phyloP scores from a whole-genome alignment of 306 rosid species.

The Mimosa pudica region DNA sequence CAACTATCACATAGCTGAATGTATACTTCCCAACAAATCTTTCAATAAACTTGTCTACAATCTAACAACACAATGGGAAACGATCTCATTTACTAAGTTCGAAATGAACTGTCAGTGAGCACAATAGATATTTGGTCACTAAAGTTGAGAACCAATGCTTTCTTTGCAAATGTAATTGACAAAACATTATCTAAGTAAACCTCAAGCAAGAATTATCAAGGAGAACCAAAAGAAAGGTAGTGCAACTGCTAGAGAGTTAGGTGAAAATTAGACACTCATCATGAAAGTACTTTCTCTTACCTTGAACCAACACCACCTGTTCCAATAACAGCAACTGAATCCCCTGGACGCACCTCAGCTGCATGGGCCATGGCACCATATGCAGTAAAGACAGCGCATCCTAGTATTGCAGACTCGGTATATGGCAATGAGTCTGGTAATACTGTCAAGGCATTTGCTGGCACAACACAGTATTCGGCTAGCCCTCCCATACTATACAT shows the following conservation, averaged over 20 bases:
- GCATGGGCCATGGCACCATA: conserved; percentile 99
- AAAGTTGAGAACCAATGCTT: background rate
- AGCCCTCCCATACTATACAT: conserved; percentile 99
- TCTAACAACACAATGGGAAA: background rate
- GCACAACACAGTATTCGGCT: conserved; percentile 96
- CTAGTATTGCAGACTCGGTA: conserved; percentile 84
- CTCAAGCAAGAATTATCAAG: conserved; percentile 29
- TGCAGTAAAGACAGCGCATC: conserved; percentile 99
- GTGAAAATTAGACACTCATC: conserved; percentile 24
- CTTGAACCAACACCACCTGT: conserved; percentile 97
- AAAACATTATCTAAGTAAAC: conserved; percentile 13
- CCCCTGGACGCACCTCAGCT: conserved; percentile 89
- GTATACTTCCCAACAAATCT: conserved; percentile 14
- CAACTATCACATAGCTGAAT: background rate
- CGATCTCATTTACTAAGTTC: conserved; percentile 3
- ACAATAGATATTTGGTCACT: background rate
- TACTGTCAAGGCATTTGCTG: conserved; percentile 74
- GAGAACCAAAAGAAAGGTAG: background rate
- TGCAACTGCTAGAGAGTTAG: background rate
- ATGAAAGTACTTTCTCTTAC: conserved; percentile 43
- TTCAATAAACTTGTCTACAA: background rate
- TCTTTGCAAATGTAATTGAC: conserved; percentile 10
- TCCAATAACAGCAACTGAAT: conserved; percentile 92
- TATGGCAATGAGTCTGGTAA: conserved; percentile 82
- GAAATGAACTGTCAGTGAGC: background rate